Conservation (phyloP, 345 rosid genomes). For the Streptanthus diversifolius region DNA sequence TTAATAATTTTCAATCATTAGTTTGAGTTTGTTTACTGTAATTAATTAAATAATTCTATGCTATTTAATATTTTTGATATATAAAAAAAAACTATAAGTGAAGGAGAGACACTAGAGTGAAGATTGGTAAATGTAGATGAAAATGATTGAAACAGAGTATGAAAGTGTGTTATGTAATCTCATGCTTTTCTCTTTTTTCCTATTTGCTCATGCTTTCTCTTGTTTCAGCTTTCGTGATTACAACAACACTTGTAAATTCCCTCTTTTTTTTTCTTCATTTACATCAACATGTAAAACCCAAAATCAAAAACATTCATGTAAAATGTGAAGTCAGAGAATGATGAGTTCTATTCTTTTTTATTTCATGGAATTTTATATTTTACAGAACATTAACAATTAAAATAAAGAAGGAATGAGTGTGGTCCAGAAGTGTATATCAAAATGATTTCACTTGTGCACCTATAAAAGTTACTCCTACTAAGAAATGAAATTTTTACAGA, state of each 20-base stretch:
- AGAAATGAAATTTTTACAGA: neutral
- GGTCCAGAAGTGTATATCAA: conserved; percentile 18
- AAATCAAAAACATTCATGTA: neutral
- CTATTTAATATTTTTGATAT: neutral
- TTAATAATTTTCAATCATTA: conserved; percentile 22
- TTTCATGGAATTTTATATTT: neutral
- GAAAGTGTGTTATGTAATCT: conserved; percentile 13
- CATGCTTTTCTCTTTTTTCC: conserved; percentile 20
- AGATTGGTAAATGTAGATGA: neutral
- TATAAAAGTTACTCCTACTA: neutral
- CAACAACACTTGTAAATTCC: conserved; percentile 28
- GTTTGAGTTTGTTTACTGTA: neutral
- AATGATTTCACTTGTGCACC: neutral
- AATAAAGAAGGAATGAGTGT: conserved; percentile 15
- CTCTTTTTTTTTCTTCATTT: neutral
- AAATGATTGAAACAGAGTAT: conserved; percentile 20
- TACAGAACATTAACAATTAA: neutral
- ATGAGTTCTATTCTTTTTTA: conserved; percentile 1
- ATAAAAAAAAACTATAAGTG: neutral
- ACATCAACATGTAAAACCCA: neutral
- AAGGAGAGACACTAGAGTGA: neutral
- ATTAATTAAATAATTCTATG: neutral
- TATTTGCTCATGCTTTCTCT: conserved; percentile 24
- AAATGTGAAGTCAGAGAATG: conserved; percentile 26
- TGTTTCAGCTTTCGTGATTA: conserved; percentile 31